Conservation (phyloP, 352 stramenopile genomes). For the Globisporangium parvum region DNA sequence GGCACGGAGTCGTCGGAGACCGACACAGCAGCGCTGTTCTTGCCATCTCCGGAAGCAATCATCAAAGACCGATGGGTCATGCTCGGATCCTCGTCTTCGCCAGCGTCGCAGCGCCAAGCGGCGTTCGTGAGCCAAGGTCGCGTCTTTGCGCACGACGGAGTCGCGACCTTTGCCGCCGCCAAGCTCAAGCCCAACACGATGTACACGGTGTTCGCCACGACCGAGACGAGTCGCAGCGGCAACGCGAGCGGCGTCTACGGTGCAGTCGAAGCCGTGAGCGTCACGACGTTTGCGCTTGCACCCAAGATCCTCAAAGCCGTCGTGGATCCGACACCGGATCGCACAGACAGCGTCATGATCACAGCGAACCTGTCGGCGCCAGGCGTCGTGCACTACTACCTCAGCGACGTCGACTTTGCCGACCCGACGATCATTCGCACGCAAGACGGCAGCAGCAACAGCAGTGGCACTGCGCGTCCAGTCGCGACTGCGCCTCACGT, state of each 20-base stretch:
- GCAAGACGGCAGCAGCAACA: not conserved
- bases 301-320: slow-evolving; percentile 59
- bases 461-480: not conserved
- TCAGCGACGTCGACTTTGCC: slow-evolving; percentile 71
- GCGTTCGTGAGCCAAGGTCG: slow-evolving; percentile 5
- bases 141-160: not conserved
- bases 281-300: slow-evolving; percentile 46
- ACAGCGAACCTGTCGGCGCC: slow-evolving; percentile 59
- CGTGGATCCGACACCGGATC: slow-evolving; percentile 30
- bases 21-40: not conserved
- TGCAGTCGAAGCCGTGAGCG: slow-evolving; percentile 19
- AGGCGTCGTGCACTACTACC: slow-evolving; percentile 63
- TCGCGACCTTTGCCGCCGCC: slow-evolving; percentile 16
- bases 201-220: slow-evolving; percentile 45
- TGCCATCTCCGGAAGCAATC: slow-evolving; percentile 6
- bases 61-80: slow-evolving; percentile 10
- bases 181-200: slow-evolving; percentile 43
- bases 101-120: not conserved
- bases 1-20: not conserved
- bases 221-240: slow-evolving; percentile 30
- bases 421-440: slow-evolving; percentile 51
- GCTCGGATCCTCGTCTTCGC: not conserved
- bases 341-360: slow-evolving; percentile 47
- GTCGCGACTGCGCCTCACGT: slow-evolving; percentile 22
- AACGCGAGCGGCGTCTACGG: slow-evolving; percentile 48